Conservation (phyloP, 331 rosid species). For the Quercus tomentella region DNA sequence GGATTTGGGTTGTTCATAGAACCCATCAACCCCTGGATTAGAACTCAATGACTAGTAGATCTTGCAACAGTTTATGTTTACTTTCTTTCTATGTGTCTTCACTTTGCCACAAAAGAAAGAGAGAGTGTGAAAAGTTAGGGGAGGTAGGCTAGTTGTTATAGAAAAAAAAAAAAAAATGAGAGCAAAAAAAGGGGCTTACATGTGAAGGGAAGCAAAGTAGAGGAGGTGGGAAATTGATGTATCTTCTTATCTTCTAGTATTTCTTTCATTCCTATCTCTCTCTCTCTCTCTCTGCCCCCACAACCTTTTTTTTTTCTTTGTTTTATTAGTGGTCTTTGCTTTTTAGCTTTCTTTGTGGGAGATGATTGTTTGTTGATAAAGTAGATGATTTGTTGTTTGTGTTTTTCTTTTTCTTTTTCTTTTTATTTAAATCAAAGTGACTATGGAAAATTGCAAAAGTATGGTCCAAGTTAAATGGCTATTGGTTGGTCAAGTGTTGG, state of each 20-base stretch:
- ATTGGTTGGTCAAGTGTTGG: conserved; percentile 4
- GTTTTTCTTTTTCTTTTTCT: neutral
- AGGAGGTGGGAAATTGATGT: conserved; percentile 25
- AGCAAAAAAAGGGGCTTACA: conserved; percentile 26
- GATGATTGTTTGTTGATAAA: conserved; percentile 6
- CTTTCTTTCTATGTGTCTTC: neutral
- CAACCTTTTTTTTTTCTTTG: neutral
- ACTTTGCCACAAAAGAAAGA: neutral
- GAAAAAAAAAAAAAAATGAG: neutral
- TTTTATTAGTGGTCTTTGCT: neutral
- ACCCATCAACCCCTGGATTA: conserved; percentile 28
- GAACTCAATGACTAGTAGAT: neutral
- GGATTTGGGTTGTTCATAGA: conserved; percentile 40
- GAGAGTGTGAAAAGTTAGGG: neutral
- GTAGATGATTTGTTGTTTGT: neutral
- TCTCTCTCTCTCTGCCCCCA: neutral
- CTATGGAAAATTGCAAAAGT: neutral
- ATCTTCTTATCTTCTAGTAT: conserved; percentile 14
- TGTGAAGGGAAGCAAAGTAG: conserved; percentile 49
- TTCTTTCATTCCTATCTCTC: neutral
- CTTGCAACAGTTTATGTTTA: conserved; percentile 1
- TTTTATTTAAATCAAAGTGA: neutral
- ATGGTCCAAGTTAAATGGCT: neutral
- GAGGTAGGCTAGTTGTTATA: neutral
- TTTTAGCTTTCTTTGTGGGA: neutral